These are phyloP conservation scores for Exophiala sp. DNA, from an alignment of 2,329 filamentous ascomycete genomes.

Conservation along the genomic window DNA sequence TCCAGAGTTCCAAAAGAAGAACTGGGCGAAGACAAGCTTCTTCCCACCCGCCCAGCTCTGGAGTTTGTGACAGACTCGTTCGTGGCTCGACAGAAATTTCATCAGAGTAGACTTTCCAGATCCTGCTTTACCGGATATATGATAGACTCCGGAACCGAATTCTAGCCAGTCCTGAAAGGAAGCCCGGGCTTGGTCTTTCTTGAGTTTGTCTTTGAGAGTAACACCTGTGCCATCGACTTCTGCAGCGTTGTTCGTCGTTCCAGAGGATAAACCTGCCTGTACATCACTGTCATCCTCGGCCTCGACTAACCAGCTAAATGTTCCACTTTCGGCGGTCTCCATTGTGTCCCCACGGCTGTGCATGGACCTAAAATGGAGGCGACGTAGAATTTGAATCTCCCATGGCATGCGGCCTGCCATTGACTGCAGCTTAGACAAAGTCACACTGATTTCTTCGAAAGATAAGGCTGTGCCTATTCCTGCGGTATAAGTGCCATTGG, in stretches of 20 bases:
- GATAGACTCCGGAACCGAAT: background rate
- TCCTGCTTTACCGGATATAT: conserved; percentile 5
- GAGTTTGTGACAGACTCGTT: background rate
- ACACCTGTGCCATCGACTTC: too few relatives aligned
- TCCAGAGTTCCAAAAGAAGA: conserved; percentile 11
- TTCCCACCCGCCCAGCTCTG: conserved; percentile 4
- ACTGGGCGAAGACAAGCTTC: background rate
- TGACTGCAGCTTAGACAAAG: background rate
- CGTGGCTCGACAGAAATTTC: conserved; percentile 8
- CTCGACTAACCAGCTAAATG: background rate
- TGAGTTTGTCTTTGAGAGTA: background rate
- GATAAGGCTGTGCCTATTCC: background rate
- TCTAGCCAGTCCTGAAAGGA: background rate
- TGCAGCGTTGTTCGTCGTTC: too few relatives aligned
- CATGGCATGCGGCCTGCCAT: background rate
- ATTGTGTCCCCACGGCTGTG: background rate
- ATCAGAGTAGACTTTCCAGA: conserved; percentile 16
- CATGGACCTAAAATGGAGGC: background rate
- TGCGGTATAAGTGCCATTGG: too few relatives aligned
- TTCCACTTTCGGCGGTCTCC: background rate
- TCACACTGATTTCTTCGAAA: background rate
- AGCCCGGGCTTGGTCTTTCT: background rate
- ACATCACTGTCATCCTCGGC: background rate
- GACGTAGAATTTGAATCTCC: background rate
- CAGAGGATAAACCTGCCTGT: too few relatives aligned